Percentiles rank a stretch among this genome's conserved stretches.
Evolutionary conservation across 2,329 filamentous ascomycete species (phyloP).

Genomic region (Periconia macrospinosa): DNA sequence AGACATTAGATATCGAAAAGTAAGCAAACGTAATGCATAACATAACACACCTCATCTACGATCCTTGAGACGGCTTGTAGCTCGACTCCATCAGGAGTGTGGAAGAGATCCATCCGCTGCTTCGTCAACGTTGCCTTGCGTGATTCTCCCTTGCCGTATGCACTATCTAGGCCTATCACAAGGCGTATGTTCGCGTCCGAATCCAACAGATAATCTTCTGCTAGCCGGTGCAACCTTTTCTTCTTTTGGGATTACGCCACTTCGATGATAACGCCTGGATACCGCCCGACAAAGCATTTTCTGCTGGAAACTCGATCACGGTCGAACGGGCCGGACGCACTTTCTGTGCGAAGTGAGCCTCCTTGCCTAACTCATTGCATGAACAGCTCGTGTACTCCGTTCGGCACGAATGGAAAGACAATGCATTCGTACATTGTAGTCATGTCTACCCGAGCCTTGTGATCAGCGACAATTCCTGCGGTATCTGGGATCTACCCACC

Average conservation of each 20-base stretch:
- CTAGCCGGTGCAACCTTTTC: conserved; percentile 14
- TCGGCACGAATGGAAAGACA: conserved; percentile 17
- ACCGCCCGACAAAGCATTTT: conserved; percentile 9
- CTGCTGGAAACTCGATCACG: conserved; percentile 10
- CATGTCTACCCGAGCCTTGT: conserved; percentile 5
- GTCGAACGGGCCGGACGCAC: conserved; percentile 11
- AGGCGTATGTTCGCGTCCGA: conserved; percentile 15
- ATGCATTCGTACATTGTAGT: conserved; percentile 3
- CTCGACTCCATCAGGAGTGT: conserved; percentile 9
- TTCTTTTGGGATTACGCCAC: conserved; percentile 23
- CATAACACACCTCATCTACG: conserved; percentile 14
- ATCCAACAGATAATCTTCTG: conserved; percentile 22
- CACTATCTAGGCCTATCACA: conserved; percentile 17
- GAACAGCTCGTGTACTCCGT: conserved; percentile 17
- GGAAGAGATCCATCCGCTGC: conserved; percentile 11
- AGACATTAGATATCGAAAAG: conserved; percentile 11
- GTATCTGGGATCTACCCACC: background rate
- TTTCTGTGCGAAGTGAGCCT: conserved; percentile 15
- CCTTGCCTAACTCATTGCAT: conserved; percentile 10
- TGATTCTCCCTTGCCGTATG: conserved; percentile 14
- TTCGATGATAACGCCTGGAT: conserved; percentile 24
- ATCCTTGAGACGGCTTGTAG: conserved; percentile 9
- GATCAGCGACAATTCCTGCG: background rate
- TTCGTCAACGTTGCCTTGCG: conserved; percentile 16
- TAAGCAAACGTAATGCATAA: background rate